Evolutionary conservation across 768 basidiomycete genomes (phyloP), one percentile per base, ranked within the genome.

Genomic region (Agrocybe pediades): DNA sequence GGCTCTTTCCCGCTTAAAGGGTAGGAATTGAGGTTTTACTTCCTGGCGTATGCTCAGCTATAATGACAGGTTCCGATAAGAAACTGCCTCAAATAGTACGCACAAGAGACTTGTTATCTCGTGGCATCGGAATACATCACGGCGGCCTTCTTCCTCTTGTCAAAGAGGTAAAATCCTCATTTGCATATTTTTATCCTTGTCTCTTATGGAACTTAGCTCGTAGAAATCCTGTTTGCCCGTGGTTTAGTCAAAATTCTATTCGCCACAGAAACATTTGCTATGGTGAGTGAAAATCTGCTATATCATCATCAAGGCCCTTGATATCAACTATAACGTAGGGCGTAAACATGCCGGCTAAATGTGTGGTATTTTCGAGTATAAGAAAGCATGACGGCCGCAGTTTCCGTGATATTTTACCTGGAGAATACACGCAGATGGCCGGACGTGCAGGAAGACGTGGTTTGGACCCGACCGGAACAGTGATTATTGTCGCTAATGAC

Each of bases 361-460:
- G 88, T 62, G 97, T 99, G 3, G 97, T 98, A 6, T 99, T 98
- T 71, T 95, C 97, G 3, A 86, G 83, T 41, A 95, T 90, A 47
- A 82, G 94, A 41, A 99, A 99, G 67, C 96, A 98, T 65, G 97
- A 99, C 60, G 97, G 97, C 4, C 83, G 86, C 24, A 87, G 74
- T 60, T 99, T 99, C 78, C 84, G 97, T 55, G 92, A 94, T 36
- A 87, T 96, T 27, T 71, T 92, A 1, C 88, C 93, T 21, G 95
- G 92, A 36, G 94, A 95, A 71, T 98, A 98, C 66, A 99, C 96
- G 0, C 97, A 99, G 64, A 99, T 99, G 97, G 95, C 97, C 7
- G 97, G 97, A 5, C 88, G 97, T 60, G 97, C 97, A 15, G 97
- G 97, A 20, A 87, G 97, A 27, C 88, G 97, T 68, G 97, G 97